Conservation (phyloP, 345 rosid genomes). For the Angophora floribunda region DNA sequence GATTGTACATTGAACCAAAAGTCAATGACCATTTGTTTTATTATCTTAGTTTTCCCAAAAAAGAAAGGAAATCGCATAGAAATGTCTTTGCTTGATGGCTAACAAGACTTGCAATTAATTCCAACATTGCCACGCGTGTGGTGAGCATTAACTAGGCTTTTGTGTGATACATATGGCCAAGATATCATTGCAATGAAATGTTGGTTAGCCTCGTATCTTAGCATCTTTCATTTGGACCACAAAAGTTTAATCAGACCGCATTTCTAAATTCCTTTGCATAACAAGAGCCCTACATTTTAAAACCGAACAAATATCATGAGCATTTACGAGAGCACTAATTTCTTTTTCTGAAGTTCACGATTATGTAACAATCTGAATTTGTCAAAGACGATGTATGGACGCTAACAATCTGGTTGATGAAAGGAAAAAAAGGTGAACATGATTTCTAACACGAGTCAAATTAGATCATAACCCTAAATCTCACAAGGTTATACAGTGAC, state of each 20-base stretch:
- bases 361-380: neutral
- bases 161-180: neutral
- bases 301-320: neutral
- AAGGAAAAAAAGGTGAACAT: neutral
- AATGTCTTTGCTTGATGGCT: neutral
- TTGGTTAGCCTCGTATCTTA: neutral
- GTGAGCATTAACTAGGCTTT: neutral
- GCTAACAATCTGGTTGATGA: neutral
- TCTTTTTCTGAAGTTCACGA: neutral
- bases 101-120: neutral
- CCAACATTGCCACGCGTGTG: neutral
- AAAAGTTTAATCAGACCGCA: neutral
- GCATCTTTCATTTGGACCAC: neutral
- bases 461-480: neutral
- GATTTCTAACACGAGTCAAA: neutral
- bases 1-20: neutral
- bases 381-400: neutral
- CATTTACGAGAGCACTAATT: neutral
- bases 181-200: neutral
- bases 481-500: neutral
- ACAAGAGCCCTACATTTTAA: neutral
- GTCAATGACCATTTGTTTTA: neutral
- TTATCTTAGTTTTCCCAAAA: neutral
- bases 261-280: neutral
- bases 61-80: neutral